Conservation (phyloP, 2,329 filamentous ascomycete species). For the Ophiobolus disseminans region DNA sequence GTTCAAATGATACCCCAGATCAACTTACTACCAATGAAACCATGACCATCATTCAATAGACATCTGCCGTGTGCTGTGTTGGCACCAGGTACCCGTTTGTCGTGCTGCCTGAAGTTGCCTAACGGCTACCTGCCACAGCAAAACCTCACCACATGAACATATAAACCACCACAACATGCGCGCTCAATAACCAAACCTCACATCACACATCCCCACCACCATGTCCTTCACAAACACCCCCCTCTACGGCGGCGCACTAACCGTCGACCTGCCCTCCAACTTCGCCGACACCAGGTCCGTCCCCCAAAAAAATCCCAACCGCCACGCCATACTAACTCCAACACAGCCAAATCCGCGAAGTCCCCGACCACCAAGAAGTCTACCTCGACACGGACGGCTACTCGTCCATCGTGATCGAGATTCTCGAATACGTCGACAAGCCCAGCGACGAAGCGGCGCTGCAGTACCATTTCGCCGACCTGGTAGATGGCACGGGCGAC, state of each 20-base stretch:
- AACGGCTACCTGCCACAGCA: conserved; percentile 40
- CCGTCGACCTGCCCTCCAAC: conserved; percentile 69
- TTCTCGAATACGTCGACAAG: conserved; percentile 79
- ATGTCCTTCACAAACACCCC: conserved; percentile 64
- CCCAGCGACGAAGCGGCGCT: conserved; percentile 72
- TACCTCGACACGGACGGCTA: conserved; percentile 85
- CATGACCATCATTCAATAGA: conserved; percentile 1
- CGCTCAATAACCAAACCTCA: conserved; percentile 11
- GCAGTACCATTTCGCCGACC: conserved; percentile 58
- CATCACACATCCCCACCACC: conserved; percentile 47
- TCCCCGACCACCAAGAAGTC: conserved; percentile 90
- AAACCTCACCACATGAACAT: conserved; percentile 28
- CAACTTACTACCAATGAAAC: conserved; percentile 17
- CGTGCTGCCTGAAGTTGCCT: conserved; percentile 46
- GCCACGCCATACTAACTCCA: conserved; percentile 12
- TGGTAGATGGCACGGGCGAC: conserved; percentile 50
- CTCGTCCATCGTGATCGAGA: conserved; percentile 87
- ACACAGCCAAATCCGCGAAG: conserved; percentile 71
- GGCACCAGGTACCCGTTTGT: conserved; percentile 29
- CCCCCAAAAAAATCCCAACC: not conserved
- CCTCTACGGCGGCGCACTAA: conserved; percentile 76
- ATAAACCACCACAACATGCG: conserved; percentile 26
- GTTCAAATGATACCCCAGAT: conserved; percentile 44
- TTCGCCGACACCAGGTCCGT: conserved; percentile 77
- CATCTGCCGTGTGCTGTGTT: conserved; percentile 1